Base-by-base conservation (phyloP, 2,329 filamentous ascomycete species). In the Aspergillus brasiliensis region DNA sequence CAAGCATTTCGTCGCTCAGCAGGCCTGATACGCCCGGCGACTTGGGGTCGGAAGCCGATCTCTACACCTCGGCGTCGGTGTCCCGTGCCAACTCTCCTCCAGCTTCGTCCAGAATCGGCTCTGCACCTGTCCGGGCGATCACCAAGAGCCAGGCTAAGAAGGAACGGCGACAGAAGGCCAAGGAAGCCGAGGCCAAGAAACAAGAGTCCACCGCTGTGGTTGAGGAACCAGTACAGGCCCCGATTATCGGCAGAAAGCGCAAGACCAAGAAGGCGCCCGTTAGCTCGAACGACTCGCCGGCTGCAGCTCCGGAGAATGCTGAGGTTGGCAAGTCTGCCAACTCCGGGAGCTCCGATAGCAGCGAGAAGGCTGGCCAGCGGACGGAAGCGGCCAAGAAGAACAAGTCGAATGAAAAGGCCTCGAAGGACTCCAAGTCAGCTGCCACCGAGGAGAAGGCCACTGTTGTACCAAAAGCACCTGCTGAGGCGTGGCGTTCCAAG, bases 61-160 rank as follows among this genome's bases (percentile, higher is more conserved):
- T 82, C 1, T 77, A 85, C 59, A 83, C 84, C 2, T 87, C 85
- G 1, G 79, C 84, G 1, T 87, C 85, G 3, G 75, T 82, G 15
- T 88, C 86, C 8, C 82, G 86, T 37, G 82, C 86, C 19, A 86
- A 81, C 66, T 87, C 86, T 1, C 85, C 86, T 31, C 78, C 77
- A 27, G 77, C 77, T 11, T 77, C 78, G 23, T 77, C 77, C 52
- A 83, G 82, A 60, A 82, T 88, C 23, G 85, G 86, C 5, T 83
- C 84, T 46, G 86, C 85, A 2, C 85, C 85, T 8, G 80, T 86
- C 5, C 79, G 84, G 52, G 77, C 82, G 53, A 83, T 87, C 70
- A 86, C 84, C 5, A 88, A 88, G 73, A 86, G 80, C 57, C 85
- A 88, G 66, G 77, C 80, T 51, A 87, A 87, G 74, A 88, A 87